Conservation (phyloP, 139 green algal species). For the Diplosphaera chodatii region DNA sequence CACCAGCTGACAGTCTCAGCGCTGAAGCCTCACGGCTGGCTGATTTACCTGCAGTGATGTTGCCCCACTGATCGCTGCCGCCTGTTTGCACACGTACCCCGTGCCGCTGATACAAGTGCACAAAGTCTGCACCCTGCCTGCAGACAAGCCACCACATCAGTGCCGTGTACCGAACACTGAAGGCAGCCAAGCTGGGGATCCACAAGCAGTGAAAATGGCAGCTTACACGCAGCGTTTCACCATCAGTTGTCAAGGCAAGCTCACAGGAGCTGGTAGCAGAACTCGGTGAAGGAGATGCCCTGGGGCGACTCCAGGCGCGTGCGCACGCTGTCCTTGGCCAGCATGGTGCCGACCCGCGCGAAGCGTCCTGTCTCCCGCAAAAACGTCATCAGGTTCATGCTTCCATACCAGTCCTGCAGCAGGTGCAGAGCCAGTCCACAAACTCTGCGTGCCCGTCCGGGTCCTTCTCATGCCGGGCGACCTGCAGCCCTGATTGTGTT, state of each 20-base stretch:
- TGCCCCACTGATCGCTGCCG: conserved; percentile 96
- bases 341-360: conserved; percentile 90
- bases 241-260: too few species aligned
- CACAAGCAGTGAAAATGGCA: too few species aligned
- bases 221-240: too few species aligned
- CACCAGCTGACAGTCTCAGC: too few species aligned
- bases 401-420: conserved; percentile 79
- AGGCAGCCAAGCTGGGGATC: too few species aligned
- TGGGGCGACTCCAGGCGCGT: conserved; percentile 77
- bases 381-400: conserved; percentile 86
- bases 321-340: conserved; percentile 89
- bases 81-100: conserved; percentile 85
- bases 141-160: not conserved
- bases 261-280: conserved; percentile 96
- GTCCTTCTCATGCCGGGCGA: too few species aligned
- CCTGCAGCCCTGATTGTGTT: too few species aligned
- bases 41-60: conserved; percentile 78
- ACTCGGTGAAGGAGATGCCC: conserved; percentile 91
- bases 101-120: conserved; percentile 77
- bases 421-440: too few species aligned
- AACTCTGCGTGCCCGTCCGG: too few species aligned
- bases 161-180: conserved; percentile 31
- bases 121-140: conserved; percentile 93
- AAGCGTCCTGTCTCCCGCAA: conserved; percentile 90
- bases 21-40: too few species aligned